Conservation (phyloP, 2,329 filamentous ascomycete species). For the Alternaria consortialis region DNA sequence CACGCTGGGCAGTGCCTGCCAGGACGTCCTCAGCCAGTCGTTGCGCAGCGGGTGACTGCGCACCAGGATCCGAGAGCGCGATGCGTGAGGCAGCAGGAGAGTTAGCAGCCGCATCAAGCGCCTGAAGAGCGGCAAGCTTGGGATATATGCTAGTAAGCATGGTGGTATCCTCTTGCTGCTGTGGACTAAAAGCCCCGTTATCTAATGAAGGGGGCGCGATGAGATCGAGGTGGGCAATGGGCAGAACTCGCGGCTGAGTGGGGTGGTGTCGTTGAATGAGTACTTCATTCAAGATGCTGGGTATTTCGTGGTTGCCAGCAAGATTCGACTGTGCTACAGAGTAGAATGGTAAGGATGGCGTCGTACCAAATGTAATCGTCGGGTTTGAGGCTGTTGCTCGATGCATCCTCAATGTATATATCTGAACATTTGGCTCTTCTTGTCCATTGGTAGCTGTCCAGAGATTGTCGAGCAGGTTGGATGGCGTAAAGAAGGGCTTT, state of each 20-base stretch:
- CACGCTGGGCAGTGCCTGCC: conserved; percentile 70
- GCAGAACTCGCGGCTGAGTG: conserved; percentile 50
- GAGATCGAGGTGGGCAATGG: conserved; percentile 51
- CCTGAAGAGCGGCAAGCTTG: conserved; percentile 57
- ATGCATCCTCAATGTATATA: conserved; percentile 53
- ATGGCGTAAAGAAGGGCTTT: conserved; percentile 57
- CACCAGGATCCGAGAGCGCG: conserved; percentile 72
- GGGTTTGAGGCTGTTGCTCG: conserved; percentile 55
- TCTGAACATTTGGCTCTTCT: conserved; percentile 55
- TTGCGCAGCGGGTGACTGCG: conserved; percentile 70
- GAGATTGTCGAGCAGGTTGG: conserved; percentile 69
- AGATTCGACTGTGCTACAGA: conserved; percentile 67
- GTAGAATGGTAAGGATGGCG: conserved; percentile 75
- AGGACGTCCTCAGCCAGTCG: conserved; percentile 67
- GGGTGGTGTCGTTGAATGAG: conserved; percentile 52
- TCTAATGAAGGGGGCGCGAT: conserved; percentile 49
- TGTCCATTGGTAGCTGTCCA: conserved; percentile 77
- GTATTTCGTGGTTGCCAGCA: conserved; percentile 59
- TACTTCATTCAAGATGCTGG: conserved; percentile 56
- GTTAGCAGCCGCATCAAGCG: conserved; percentile 57
- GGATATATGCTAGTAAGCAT: conserved; percentile 57
- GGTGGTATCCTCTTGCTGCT: conserved; percentile 44
- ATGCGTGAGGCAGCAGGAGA: conserved; percentile 59
- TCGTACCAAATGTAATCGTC: conserved; percentile 69
- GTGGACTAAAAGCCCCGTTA: conserved; percentile 34